Evolutionary conservation across 139 green algal genomes (phyloP).

Genomic region (Picochlorum sp.): DNA sequence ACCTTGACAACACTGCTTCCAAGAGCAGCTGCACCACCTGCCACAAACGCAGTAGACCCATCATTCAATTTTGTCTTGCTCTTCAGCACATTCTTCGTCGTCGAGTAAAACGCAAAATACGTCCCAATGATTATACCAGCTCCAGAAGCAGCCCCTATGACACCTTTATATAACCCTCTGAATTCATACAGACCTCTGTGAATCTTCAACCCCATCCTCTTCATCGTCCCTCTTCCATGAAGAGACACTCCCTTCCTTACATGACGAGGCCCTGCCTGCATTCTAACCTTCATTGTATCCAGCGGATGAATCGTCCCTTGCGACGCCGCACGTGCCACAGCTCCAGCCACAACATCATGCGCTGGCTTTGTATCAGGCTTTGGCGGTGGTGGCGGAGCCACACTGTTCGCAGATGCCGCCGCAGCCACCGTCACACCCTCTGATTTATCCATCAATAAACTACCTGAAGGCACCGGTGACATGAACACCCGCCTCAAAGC

Average conservation of each 20-base stretch:
- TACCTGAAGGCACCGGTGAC: neutral
- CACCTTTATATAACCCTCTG: constrained; percentile 48
- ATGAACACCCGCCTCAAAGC: constrained; percentile 19
- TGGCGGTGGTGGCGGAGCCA: constrained; percentile 5
- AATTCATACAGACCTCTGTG: constrained; percentile 19
- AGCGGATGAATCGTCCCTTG: constrained; percentile 88
- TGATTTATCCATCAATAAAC: neutral
- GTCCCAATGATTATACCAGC: constrained; percentile 90
- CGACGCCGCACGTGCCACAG: constrained; percentile 66
- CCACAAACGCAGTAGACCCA: constrained; percentile 56
- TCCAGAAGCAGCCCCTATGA: constrained; percentile 76
- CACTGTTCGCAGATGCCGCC: neutral
- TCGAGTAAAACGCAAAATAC: constrained; percentile 88
- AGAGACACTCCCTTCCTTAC: too few species aligned
- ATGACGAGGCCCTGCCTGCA: constrained; percentile 15
- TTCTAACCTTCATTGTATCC: constrained; percentile 83
- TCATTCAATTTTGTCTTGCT: constrained; percentile 35
- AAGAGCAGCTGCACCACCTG: constrained; percentile 60
- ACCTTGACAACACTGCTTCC: constrained; percentile 79
- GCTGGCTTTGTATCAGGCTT: constrained; percentile 17
- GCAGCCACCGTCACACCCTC: constrained; percentile 1
- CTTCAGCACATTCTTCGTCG: constrained; percentile 48
- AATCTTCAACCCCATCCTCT: neutral
- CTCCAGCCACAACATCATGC: constrained; percentile 73
- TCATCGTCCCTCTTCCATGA: neutral